Evolutionary conservation across 2,329 filamentous ascomycete genomes (phyloP), one percentile per base, ranked within the genome.

Genomic region (Ceratocystis cacaofunesta): DNA sequence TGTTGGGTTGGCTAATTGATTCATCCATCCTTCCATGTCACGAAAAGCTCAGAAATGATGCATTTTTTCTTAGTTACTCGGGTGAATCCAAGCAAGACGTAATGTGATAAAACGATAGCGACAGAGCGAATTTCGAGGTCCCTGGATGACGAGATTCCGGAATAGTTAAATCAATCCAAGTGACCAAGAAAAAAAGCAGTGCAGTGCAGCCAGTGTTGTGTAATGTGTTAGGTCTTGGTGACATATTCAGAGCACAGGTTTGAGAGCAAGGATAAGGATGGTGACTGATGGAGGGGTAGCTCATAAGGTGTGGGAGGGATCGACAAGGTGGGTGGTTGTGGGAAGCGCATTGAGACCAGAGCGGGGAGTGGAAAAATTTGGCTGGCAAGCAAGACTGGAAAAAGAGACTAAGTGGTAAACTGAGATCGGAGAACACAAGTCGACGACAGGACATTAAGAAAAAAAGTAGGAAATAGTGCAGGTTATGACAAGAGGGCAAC

Each of bases 361-460:
- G 65, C 65, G 65, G 62, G 65, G 65, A 62, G 65, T 66, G 61
- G 62, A 66, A 66, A 66, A 64, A 41, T 64, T 66, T 66, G 55
- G 65, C 63, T 61, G 41, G 32, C 57, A 46, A 6, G 8, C 36
- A 19, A 52, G 19, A 50, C 3, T 41, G 5, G 25, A 52, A 52
- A 30, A 46, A 64, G 36, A 60, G 36, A 58, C 28, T 15, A 48
- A 58, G 50, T 17, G 22, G 12, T 58, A 30, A 52, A 55, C 32
- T 57, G 15, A 36, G 28, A 25, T 22, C 10, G 46, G 46, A 48
- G 46, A 48, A 19, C 46, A 52, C 48, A 6, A 28, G 25, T 57
- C 25, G 52, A n/a, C 28, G 25, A 8, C 28, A n/a, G 12, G 55
- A 36, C 55, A 25, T 36, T 19, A n/a, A 28, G 28, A 36, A 15